These are phyloP conservation scores for Paxillus ammoniavirescens DNA, from an alignment of 768 basidiomycete species.

Conservation along the genomic window DNA sequence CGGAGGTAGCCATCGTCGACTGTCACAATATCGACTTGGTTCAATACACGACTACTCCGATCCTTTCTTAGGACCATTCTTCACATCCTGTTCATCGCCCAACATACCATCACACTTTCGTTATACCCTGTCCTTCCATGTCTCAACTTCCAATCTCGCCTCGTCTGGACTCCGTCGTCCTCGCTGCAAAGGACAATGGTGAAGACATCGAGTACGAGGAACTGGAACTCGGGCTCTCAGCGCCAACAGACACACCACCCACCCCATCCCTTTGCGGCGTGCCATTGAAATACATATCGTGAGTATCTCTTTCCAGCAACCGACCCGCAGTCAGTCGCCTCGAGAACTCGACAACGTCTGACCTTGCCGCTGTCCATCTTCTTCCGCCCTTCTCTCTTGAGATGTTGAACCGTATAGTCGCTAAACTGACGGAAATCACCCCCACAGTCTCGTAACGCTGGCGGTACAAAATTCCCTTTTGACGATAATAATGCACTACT, in stretches of 20 bases:
- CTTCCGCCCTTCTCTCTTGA: neutral
- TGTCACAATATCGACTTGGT: too few species aligned
- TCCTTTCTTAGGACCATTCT: neutral
- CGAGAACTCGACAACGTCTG: neutral
- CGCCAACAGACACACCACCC: slow-evolving; percentile 30
- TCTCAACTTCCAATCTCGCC: slow-evolving; percentile 14
- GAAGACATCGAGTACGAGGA: slow-evolving; percentile 45
- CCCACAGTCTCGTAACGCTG: slow-evolving; percentile 70
- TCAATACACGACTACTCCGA: too few species aligned
- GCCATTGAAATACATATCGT: slow-evolving; percentile 82
- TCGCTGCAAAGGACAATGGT: slow-evolving; percentile 32
- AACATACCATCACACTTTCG: slow-evolving; percentile 8
- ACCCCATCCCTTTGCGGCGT: slow-evolving; percentile 64
- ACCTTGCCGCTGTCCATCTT: neutral
- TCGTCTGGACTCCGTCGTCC: slow-evolving; percentile 20
- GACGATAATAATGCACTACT: slow-evolving; percentile 96
- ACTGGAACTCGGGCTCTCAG: slow-evolving; percentile 40
- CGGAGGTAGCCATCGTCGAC: too few species aligned
- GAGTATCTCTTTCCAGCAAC: slow-evolving; percentile 29
- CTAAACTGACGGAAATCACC: neutral
- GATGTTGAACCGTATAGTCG: slow-evolving; percentile 38
- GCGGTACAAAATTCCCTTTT: slow-evolving; percentile 90
- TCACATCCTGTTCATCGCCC: neutral
- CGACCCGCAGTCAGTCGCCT: slow-evolving; percentile 6
- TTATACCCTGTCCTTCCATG: slow-evolving; percentile 28